A percentile compares a stretch with the other conserved stretches of the same genome.
Evolutionary conservation across 305 asterid genomes (phyloP).

Genomic region (Petunia hybrid): DNA sequence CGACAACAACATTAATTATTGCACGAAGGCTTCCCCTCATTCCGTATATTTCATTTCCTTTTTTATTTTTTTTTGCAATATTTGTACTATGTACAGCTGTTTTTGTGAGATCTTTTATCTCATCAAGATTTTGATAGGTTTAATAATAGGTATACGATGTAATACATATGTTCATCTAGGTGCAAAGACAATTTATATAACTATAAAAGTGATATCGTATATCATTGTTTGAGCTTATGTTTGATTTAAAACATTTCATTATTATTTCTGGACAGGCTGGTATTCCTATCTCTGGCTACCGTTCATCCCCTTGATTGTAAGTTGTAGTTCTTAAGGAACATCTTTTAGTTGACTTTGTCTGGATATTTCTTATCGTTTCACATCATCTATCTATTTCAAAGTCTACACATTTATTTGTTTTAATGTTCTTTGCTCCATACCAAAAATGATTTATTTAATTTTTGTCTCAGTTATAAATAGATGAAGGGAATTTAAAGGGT

Average conservation of each 20-base stretch:
- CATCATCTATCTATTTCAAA: constrained; percentile 23
- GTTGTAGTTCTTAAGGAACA: constrained; percentile 35
- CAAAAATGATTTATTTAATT: neutral
- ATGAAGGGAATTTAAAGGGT: neutral
- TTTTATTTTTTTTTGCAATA: too few relatives aligned
- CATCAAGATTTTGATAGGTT: neutral
- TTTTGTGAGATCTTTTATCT: too few relatives aligned
- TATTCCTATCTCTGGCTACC: constrained; percentile 88
- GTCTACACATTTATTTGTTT: neutral
- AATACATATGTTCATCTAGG: neutral
- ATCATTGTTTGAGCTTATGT: neutral
- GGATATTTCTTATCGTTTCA: neutral
- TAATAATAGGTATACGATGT: neutral
- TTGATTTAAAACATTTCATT: constrained; percentile 14
- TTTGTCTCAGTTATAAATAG: neutral
- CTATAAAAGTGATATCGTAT: neutral
- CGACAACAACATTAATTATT: too few relatives aligned
- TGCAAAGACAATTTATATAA: neutral
- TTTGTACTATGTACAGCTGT: too few relatives aligned
- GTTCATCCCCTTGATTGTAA: constrained; percentile 85
- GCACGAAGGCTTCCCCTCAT: too few relatives aligned
- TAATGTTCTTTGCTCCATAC: neutral
- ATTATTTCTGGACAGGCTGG: constrained; percentile 66
- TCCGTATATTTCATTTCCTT: too few relatives aligned
- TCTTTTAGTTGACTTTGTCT: neutral